A percentile compares a stretch with the other conserved stretches of the same genome.
Conservation (phyloP, 805 yeast species). For the Ogataea angusta region DNA sequence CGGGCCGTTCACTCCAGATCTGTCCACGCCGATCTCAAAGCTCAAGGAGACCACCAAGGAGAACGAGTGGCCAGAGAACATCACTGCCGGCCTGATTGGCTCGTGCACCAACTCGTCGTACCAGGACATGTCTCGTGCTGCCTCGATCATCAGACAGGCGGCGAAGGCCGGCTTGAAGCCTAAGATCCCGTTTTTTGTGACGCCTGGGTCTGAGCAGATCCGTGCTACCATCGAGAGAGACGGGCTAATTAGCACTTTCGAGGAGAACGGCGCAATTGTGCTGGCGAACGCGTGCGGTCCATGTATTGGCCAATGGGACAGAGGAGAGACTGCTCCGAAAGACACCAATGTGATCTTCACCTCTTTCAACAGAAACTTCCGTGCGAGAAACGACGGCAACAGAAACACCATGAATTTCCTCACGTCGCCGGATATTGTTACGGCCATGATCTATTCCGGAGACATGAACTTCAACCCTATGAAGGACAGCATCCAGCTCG, state of each 20-base stretch:
- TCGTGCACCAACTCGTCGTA: constrained; percentile 98
- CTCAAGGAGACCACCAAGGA: constrained; percentile 78
- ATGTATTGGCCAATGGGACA: constrained; percentile 99
- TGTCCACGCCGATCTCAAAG: constrained; percentile 91
- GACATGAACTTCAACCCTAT: constrained; percentile 95
- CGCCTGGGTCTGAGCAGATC: constrained; percentile 98
- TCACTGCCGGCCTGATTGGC: constrained; percentile 94
- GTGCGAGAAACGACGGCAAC: constrained; percentile 97
- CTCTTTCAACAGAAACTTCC: constrained; percentile 96
- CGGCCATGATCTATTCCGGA: constrained; percentile 95
- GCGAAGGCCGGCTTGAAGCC: constrained; percentile 87
- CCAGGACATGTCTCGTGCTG: constrained; percentile 97
- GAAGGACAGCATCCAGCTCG: constrained; percentile 82
- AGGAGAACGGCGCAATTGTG: constrained; percentile 89
- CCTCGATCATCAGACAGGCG: constrained; percentile 88
- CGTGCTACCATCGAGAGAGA: constrained; percentile 98
- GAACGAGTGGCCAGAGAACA: constrained; percentile 90
- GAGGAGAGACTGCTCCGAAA: constrained; percentile 80
- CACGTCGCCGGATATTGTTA: constrained; percentile 94
- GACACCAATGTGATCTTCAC: constrained; percentile 96
- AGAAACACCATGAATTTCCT: constrained; percentile 95
- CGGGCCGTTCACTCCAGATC: constrained; percentile 98
- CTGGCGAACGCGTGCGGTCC: constrained; percentile 99
- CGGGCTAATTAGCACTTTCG: constrained; percentile 84
- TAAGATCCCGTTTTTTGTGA: constrained; percentile 86